Evolutionary conservation across 1,139 yeast species (phyloP).

Genomic region (Sugiyamaella xylanicola): DNA sequence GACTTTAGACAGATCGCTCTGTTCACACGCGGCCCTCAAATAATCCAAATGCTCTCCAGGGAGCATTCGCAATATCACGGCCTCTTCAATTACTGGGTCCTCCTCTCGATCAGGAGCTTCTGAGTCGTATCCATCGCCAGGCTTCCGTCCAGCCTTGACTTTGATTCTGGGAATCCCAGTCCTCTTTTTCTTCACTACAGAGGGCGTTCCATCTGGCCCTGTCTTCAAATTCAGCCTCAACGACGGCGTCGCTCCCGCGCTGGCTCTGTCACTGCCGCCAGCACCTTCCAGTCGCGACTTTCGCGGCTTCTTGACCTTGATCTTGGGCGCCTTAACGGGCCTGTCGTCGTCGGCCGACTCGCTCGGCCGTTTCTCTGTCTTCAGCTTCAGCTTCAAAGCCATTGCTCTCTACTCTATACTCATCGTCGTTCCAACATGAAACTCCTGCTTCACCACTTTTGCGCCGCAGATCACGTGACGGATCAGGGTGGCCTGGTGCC

Average conservation of each 20-base stretch:
- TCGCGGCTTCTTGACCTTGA: conserved; percentile 66
- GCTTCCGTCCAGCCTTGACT: conserved; percentile 79
- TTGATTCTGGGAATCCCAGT: conserved; percentile 61
- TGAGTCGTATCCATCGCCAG: conserved; percentile 96
- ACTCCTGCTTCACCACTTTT: neutral
- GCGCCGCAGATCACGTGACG: neutral
- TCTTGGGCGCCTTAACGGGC: conserved; percentile 65
- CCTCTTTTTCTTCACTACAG: conserved; percentile 31
- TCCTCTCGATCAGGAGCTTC: conserved; percentile 97
- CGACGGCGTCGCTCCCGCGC: conserved; percentile 31
- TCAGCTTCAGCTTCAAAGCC: conserved; percentile 37
- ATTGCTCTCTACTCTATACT: conserved; percentile 29
- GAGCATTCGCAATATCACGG: conserved; percentile 73
- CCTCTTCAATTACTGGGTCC: conserved; percentile 90
- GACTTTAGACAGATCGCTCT: conserved; percentile 75
- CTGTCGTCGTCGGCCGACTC: conserved; percentile 53
- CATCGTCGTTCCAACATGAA: too few relatives aligned
- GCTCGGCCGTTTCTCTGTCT: conserved; percentile 31
- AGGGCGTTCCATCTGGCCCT: conserved; percentile 8
- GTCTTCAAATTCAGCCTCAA: conserved; percentile 40
- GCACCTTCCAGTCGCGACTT: conserved; percentile 18
- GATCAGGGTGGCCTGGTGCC: neutral
- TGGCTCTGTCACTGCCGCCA: neutral
- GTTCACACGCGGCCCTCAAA: conserved; percentile 76
- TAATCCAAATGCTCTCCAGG: conserved; percentile 79